Evolutionary conservation across 768 basidiomycete species (phyloP), one percentile per base, ranked within the genome.

Genomic region (Tricholoma furcatifolium): DNA sequence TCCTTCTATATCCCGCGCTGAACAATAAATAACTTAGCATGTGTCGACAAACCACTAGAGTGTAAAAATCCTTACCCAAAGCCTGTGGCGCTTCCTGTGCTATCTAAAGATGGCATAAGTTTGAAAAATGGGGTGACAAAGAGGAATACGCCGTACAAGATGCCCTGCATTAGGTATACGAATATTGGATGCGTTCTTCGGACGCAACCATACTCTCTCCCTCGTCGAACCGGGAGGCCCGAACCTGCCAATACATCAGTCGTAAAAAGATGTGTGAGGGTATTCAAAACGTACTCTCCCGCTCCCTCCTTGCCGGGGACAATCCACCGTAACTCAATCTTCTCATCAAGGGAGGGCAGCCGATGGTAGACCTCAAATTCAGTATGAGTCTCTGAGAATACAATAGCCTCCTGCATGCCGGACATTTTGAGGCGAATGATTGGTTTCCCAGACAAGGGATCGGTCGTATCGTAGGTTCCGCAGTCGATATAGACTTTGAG

Each of bases 341-440:
- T 67, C 43, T 74, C 68, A 44, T 84, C 80, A 24, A 88, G 65
- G n/a, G 57, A 58, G 11, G 66, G 64, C 9, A 82, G 45, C n/a
- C 67, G 63, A 14, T 73, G 67, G 60, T 68, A 80, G 8, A 70
- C 74, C 47, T 78, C 77, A 40, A 69, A 73, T 30, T 67, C 62
- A 0, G 73, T 74, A 45, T 63, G 67, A 6, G 60, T 63, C 47
- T 86, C 85, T 0, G 74, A 67, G 64, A 88, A 89, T 15, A 79
- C 71, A 3, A 79, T 64, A 2, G 80, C 85, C 67, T 92, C 91
- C 59, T 83, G 84, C 5, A 87, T 56, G 2, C 76, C 75, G 1
- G 82, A 69, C 77, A 79, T 89, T 66, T 90, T 91, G 36, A 93
- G 78, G 39, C 65, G 73, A 9, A 83, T 75, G 1, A 72, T 68